Evolutionary conservation across 306 rosid genomes (phyloP).

Genomic region (Ceratonia siliqua): DNA sequence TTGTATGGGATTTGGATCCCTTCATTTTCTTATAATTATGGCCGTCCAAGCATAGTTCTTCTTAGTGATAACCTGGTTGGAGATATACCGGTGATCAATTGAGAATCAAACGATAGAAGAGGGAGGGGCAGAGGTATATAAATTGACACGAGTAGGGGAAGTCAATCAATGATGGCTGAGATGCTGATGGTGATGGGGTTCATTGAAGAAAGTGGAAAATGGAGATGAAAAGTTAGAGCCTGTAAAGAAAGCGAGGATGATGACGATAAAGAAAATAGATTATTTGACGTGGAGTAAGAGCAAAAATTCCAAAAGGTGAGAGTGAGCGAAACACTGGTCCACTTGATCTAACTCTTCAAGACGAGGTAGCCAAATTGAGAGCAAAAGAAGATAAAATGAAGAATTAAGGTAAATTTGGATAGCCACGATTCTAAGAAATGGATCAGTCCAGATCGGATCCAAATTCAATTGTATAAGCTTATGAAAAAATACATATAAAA

Average conservation of each 20-base stretch:
- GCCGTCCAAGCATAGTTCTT: too few species aligned
- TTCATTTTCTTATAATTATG: too few species aligned
- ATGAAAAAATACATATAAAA: too few species aligned
- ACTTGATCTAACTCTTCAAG: slow-evolving; percentile 59
- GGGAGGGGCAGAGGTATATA: slow-evolving; percentile 40
- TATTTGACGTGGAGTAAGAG: slow-evolving; percentile 33
- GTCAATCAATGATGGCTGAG: slow-evolving; percentile 55
- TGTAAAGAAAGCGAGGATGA: slow-evolving; percentile 60
- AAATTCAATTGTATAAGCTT: too few species aligned
- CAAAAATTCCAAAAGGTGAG: slow-evolving; percentile 62
- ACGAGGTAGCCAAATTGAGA: slow-evolving; percentile 57
- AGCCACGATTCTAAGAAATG: too few species aligned
- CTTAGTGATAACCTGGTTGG: slow-evolving; percentile 55
- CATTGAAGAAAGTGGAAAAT: slow-evolving; percentile 52
- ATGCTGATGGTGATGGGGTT: slow-evolving; percentile 25
- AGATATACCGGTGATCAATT: slow-evolving; percentile 66
- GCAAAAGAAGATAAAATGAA: background rate
- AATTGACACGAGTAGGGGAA: slow-evolving; percentile 89
- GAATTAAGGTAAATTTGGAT: too few species aligned
- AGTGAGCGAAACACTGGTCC: slow-evolving; percentile 57
- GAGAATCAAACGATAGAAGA: slow-evolving; percentile 73
- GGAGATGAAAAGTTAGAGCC: slow-evolving; percentile 57
- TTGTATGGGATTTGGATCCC: too few species aligned
- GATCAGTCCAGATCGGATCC: too few species aligned
- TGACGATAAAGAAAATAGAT: slow-evolving; percentile 33